Evolutionary conservation across 768 basidiomycete species (phyloP).

Genomic region (Termitomyces sp.): DNA sequence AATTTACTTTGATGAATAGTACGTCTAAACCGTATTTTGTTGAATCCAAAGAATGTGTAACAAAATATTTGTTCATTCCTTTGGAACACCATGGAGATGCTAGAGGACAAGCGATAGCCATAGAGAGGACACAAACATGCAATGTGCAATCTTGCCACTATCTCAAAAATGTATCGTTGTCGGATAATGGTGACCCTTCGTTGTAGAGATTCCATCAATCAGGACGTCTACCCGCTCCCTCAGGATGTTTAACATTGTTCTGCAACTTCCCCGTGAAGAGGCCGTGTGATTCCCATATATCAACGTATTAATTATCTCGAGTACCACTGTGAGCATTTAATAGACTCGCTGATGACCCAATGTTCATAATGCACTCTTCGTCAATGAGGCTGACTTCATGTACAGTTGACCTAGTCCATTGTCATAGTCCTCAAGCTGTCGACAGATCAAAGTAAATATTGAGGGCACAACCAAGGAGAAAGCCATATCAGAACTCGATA

Average conservation of each 20-base stretch:
- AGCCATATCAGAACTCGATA: constrained; percentile 1
- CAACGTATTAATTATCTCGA: no score
- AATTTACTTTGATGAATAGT: background rate
- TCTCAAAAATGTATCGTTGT: background rate
- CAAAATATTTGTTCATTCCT: background rate
- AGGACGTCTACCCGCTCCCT: no score
- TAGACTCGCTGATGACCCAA: no score
- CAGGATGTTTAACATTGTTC: no score
- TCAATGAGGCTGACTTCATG: constrained; percentile 8
- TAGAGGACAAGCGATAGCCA: background rate
- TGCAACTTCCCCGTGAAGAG: no score
- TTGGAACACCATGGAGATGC: background rate
- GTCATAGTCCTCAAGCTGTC: background rate
- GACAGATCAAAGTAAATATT: background rate
- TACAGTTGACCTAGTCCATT: background rate
- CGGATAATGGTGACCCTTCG: background rate
- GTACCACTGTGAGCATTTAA: no score
- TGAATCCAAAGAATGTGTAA: background rate
- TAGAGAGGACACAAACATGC: background rate
- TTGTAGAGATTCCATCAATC: no score
- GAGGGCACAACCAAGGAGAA: no score
- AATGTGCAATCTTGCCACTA: background rate
- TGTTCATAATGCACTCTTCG: no score
- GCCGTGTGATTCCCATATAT: no score
- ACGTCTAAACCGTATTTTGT: background rate